phyloP scores from a whole-genome alignment of 2,329 filamentous ascomycete species.

The Fusarium fujikuroi region DNA sequence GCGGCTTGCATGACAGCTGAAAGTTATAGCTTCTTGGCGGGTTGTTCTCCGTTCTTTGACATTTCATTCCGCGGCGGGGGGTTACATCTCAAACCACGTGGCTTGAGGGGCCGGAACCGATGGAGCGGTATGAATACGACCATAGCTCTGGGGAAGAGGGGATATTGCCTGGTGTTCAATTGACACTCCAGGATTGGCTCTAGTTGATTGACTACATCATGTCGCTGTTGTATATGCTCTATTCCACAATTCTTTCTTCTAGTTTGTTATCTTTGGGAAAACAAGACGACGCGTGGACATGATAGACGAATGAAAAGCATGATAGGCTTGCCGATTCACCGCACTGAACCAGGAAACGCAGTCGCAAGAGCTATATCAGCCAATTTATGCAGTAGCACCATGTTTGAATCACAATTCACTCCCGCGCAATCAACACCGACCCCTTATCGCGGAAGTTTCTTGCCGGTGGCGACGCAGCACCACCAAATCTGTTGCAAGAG shows the following conservation, averaged over 20 bases:
- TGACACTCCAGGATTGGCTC: not conserved
- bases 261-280: not conserved
- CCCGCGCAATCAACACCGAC: too few species aligned
- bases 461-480: not conserved
- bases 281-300: rapidly evolving
- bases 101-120: not conserved
- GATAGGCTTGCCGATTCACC: rapidly evolving
- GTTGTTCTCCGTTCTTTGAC: not conserved
- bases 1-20: not conserved
- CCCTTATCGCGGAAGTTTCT: not conserved
- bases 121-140: not conserved
- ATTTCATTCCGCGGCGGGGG: not conserved
- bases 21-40: not conserved
- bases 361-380: not conserved
- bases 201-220: not conserved
- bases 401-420: not conserved
- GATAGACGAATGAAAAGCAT: rapidly evolving
- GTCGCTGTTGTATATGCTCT: not conserved
- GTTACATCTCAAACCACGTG: not conserved
- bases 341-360: not conserved
- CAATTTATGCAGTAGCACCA: not conserved
- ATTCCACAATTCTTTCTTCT: rapidly evolving
- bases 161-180: not conserved
- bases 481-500: not conserved
- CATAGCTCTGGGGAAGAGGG: not conserved